phyloP scores from a whole-genome alignment of 225 moss, liverwort and hornwort species.

The Marchantia polymorpha region DNA sequence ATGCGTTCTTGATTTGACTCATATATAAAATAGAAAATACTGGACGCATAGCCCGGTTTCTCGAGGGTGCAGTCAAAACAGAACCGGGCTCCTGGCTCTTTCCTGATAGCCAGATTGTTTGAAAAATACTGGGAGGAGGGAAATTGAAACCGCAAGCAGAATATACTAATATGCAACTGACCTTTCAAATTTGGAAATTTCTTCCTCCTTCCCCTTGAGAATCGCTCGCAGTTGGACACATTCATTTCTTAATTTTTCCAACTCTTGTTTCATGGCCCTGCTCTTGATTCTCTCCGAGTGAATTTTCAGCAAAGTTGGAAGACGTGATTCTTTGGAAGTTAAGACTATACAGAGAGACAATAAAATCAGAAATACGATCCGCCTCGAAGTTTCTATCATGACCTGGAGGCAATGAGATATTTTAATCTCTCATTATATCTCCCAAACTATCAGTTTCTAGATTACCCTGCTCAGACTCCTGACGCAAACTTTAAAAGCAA shows the following conservation, averaged over 20 bases:
- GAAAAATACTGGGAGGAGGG: not conserved
- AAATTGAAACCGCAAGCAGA: not conserved
- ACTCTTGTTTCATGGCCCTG: slow-evolving; percentile 45
- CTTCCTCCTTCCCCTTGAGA: slow-evolving; percentile 48
- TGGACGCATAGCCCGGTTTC: too few relatives aligned
- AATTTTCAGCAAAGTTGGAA: slow-evolving; percentile 67
- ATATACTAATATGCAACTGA: slow-evolving; percentile 12
- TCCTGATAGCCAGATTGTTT: not conserved
- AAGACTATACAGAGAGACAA: not conserved
- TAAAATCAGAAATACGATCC: too few relatives aligned
- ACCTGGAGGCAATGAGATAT: not conserved
- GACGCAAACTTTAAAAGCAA: not conserved
- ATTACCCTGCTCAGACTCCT: too few relatives aligned
- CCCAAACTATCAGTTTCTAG: too few relatives aligned
- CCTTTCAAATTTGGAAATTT: slow-evolving; percentile 52
- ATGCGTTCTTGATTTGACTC: too few relatives aligned
- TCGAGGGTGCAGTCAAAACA: too few relatives aligned
- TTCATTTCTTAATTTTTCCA: slow-evolving; percentile 55
- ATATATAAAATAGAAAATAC: too few relatives aligned
- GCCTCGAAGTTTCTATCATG: not conserved
- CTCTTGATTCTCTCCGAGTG: slow-evolving; percentile 49
- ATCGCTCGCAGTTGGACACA: slow-evolving; percentile 43
- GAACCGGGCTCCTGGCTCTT: not conserved
- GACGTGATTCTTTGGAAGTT: slow-evolving; percentile 45
- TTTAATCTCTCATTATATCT: too few relatives aligned